phyloP scores from a whole-genome alignment of 176 grass and related monocot genomes.

The Triticum aestivum region DNA sequence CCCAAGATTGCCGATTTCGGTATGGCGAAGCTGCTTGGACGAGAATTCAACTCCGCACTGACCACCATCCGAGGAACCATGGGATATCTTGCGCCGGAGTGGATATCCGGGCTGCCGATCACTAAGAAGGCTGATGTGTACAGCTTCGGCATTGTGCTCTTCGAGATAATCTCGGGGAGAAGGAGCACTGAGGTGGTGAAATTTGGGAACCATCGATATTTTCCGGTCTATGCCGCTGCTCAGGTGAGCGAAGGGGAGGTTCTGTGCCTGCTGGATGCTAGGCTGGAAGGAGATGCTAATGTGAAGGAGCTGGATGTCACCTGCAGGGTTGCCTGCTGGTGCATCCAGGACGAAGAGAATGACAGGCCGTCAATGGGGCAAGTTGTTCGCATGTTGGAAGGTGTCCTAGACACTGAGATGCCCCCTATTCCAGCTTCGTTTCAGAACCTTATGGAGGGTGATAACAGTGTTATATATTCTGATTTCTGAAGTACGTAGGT shows the following conservation, averaged over 20 bases:
- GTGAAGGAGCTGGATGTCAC: slow-evolving; percentile 26
- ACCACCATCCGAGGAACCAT: slow-evolving; percentile 51
- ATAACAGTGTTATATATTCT: slow-evolving; percentile 5
- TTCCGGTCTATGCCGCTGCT: slow-evolving; percentile 32
- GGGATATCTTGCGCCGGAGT: slow-evolving; percentile 59
- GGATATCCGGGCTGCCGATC: slow-evolving; percentile 42
- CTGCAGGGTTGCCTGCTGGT: slow-evolving; percentile 54
- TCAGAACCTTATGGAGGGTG: slow-evolving; percentile 30
- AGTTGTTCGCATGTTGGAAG: slow-evolving; percentile 48
- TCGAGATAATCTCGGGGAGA: slow-evolving; percentile 49
- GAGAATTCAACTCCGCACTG: slow-evolving; percentile 44
- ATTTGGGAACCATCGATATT: slow-evolving; percentile 10
- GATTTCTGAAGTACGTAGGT: slow-evolving; percentile 4
- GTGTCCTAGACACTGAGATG: slow-evolving; percentile 3
- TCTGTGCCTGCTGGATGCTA: slow-evolving; percentile 35
- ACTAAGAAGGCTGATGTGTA: slow-evolving; percentile 58
- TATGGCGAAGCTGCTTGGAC: slow-evolving; percentile 50
- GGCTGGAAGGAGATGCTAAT: slow-evolving; percentile 32
- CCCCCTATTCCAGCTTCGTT: slow-evolving; percentile 43
- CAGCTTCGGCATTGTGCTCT: slow-evolving; percentile 56
- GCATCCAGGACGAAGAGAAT: slow-evolving; percentile 49
- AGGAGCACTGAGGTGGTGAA: slow-evolving; percentile 26
- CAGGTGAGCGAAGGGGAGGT: slow-evolving; percentile 45
- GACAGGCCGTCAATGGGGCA: slow-evolving; percentile 44
- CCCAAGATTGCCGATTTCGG: slow-evolving; percentile 60